Conservation (phyloP, 371 early-diverging fungal genomes). For the Rhizopus delemar region DNA sequence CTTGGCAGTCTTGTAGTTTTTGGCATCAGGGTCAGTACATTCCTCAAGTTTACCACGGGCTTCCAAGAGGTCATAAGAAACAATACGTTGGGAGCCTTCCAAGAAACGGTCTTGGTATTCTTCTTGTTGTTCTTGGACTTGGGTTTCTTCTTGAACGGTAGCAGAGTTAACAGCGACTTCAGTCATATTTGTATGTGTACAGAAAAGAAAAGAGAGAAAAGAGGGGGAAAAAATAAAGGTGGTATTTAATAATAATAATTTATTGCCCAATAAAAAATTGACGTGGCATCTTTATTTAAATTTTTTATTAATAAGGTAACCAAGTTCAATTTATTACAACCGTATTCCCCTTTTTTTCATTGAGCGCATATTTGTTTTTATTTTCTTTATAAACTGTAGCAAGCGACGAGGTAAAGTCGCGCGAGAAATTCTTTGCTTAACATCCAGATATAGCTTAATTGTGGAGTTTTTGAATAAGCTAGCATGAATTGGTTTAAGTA, state of each 20-base stretch:
- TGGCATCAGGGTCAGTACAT: constrained; percentile 62
- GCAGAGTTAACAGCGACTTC: constrained; percentile 9
- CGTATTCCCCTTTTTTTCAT: too few species aligned
- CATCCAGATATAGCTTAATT: too few species aligned
- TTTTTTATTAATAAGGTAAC: too few species aligned
- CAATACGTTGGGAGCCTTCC: constrained; percentile 52
- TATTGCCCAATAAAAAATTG: constrained; percentile 26
- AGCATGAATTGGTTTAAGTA: too few species aligned
- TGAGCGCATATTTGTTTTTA: too few species aligned
- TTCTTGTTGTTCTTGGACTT: constrained; percentile 20
- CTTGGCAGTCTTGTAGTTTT: constrained; percentile 61
- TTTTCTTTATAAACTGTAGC: too few species aligned
- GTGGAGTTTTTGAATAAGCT: too few species aligned
- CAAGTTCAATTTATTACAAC: too few species aligned
- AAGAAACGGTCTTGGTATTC: constrained; percentile 56
- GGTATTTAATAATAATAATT: background rate
- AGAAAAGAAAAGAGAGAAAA: background rate
- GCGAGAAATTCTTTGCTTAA: too few species aligned
- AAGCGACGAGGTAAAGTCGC: too few species aligned
- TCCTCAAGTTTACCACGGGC: constrained; percentile 55
- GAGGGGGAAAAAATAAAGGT: background rate
- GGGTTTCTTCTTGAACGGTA: background rate
- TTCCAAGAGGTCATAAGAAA: constrained; percentile 66
- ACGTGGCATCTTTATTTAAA: constrained; percentile 10
- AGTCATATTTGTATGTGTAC: constrained; percentile 13